These are phyloP conservation scores for Kwoniella sp. DNA, from an alignment of 768 basidiomycete species.

Conservation along the genomic window DNA sequence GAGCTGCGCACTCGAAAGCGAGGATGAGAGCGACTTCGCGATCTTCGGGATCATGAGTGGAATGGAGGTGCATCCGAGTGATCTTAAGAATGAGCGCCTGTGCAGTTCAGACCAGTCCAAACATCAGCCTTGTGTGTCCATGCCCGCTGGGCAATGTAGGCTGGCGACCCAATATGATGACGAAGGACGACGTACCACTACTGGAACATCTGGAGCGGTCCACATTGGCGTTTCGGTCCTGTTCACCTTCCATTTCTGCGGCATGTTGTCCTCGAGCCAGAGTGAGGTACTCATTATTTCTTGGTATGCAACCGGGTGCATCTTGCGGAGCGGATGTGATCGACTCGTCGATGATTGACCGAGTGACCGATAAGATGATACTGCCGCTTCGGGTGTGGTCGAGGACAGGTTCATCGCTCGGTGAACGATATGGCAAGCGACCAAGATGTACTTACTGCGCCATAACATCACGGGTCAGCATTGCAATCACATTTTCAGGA, in stretches of 20 bases:
- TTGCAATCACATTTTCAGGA: too few species aligned
- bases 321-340: slow-evolving; percentile 4
- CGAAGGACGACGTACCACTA: slow-evolving; percentile 20
- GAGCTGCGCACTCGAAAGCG: not conserved
- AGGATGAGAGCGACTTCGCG: not conserved
- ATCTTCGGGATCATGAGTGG: not conserved
- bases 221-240: slow-evolving; percentile 10
- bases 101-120: too few species aligned
- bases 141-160: too few species aligned
- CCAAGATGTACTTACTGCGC: not conserved
- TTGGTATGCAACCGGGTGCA: slow-evolving; percentile 23
- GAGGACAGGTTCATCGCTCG: not conserved
- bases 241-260: slow-evolving; percentile 13
- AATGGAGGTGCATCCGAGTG: not conserved
- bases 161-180: not conserved
- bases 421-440: not conserved
- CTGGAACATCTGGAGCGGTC: slow-evolving; percentile 22
- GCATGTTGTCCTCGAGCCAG: slow-evolving; percentile 18
- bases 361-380: not conserved
- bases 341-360: not conserved
- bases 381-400: not conserved
- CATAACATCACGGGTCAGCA: too few species aligned
- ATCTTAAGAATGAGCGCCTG: not conserved
- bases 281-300: slow-evolving; percentile 22
- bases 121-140: too few species aligned